These are phyloP conservation scores for Dothideomycetes sp. DNA, from an alignment of 2,329 filamentous ascomycete genomes.

Conservation along the genomic window DNA sequence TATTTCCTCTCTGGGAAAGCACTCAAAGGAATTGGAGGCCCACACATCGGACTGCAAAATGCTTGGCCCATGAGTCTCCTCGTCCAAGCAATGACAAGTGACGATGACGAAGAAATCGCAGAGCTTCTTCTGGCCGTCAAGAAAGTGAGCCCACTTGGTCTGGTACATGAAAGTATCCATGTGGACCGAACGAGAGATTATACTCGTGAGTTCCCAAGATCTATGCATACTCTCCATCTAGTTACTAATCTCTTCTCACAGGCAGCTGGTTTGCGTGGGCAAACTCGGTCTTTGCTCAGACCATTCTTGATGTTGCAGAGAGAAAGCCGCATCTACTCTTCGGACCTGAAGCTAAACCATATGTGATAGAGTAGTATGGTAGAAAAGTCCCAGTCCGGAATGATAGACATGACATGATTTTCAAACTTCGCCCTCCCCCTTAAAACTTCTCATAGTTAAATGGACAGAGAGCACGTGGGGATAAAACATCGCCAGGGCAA, in stretches of 20 bases:
- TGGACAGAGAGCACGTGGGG: too few species aligned
- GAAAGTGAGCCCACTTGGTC: constrained; percentile 62
- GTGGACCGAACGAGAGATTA: constrained; percentile 63
- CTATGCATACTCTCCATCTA: constrained; percentile 13
- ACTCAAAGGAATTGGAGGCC: constrained; percentile 83
- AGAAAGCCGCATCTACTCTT: constrained; percentile 85
- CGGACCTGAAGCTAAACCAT: constrained; percentile 52
- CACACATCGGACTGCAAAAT: constrained; percentile 72
- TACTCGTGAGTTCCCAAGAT: constrained; percentile 49
- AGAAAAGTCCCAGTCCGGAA: too few species aligned
- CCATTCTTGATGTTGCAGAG: constrained; percentile 79
- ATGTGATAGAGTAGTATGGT: constrained; percentile 37
- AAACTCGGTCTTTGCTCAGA: constrained; percentile 90
- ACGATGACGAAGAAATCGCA: constrained; percentile 73
- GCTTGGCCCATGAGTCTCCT: constrained; percentile 97
- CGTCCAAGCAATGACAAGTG: constrained; percentile 80
- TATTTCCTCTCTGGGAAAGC: constrained; percentile 71
- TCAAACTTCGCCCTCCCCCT: too few species aligned
- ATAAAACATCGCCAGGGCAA: too few species aligned
- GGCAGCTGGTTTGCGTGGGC: constrained; percentile 96
- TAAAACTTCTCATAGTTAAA: too few species aligned
- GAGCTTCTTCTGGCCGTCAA: constrained; percentile 66
- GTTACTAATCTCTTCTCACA: constrained; percentile 21
- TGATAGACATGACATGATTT: too few species aligned
- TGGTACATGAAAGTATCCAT: constrained; percentile 88